These are phyloP conservation scores for Larix kaempferi DNA, from an alignment of 75 land plant species.

Conservation along the genomic window DNA sequence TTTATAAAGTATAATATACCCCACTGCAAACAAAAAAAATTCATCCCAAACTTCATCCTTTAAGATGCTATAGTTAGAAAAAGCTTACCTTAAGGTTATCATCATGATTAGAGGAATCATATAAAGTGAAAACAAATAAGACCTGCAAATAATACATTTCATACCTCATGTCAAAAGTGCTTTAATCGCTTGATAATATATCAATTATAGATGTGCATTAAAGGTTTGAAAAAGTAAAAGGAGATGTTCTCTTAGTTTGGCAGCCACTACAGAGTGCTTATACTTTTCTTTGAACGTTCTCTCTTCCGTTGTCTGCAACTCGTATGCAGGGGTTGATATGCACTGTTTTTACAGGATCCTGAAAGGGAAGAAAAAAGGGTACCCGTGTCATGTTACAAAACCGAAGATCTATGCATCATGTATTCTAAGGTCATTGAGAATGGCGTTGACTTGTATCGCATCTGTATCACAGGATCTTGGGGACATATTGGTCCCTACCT, in stretches of 20 bases:
- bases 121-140: constrained; percentile 76
- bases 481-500: too few species aligned
- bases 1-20: not conserved
- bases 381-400: too few species aligned
- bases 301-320: constrained; percentile 81
- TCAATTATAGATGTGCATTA: not conserved
- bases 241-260: not conserved
- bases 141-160: constrained; percentile 30
- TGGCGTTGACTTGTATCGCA: too few species aligned
- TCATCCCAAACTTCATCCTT: not conserved
- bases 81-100: constrained; percentile 72
- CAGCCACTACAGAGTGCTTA: not conserved
- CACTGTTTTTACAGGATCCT: constrained; percentile 84
- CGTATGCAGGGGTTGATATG: constrained; percentile 68
- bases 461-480: too few species aligned
- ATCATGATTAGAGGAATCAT: constrained; percentile 52
- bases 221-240: not conserved
- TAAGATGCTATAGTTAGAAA: not conserved
- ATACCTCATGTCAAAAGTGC: not conserved
- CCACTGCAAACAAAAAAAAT: not conserved
- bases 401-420: too few species aligned
- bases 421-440: too few species aligned
- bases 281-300: constrained; percentile 64
- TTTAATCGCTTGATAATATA: not conserved
- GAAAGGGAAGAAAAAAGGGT: too few species aligned